Percentiles rank a stretch among this genome's conserved stretches.
phyloP scores from a whole-genome alignment of 768 basidiomycete genomes.

The Tricholomella constricta region DNA sequence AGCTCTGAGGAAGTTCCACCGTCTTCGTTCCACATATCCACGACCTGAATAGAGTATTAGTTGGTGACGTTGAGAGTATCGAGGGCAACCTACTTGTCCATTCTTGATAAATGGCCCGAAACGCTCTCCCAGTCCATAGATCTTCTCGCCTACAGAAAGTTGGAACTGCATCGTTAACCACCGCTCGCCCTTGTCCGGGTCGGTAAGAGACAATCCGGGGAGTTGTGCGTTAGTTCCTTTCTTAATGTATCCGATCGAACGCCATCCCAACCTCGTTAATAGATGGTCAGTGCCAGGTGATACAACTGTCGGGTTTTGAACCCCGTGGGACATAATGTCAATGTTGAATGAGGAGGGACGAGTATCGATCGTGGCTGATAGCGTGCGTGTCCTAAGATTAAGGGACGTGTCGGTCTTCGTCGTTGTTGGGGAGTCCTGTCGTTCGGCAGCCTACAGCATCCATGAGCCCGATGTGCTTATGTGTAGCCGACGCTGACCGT shows the following conservation, averaged over 20 bases:
- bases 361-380: slow-evolving; percentile 31
- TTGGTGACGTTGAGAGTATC: not conserved
- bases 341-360: slow-evolving; percentile 29
- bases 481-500: not conserved
- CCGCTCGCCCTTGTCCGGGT: slow-evolving; percentile 25
- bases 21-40: slow-evolving; percentile 49
- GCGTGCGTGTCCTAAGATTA: slow-evolving; percentile 21
- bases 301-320: slow-evolving; percentile 22
- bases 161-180: slow-evolving; percentile 38
- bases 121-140: slow-evolving; percentile 49
- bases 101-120: slow-evolving; percentile 52
- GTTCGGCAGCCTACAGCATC: slow-evolving; percentile 5
- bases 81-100: slow-evolving; percentile 29
- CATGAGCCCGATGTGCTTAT: not conserved
- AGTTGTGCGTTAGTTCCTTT: slow-evolving; percentile 21
- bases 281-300: slow-evolving; percentile 21
- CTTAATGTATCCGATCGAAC: slow-evolving; percentile 32
- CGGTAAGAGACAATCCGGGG: slow-evolving; percentile 21
- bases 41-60: slow-evolving; percentile 14
- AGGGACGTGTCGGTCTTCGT: slow-evolving; percentile 24
- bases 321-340: slow-evolving; percentile 27
- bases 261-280: slow-evolving; percentile 33
- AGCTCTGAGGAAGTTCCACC: slow-evolving; percentile 42
- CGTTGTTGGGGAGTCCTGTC: slow-evolving; percentile 19
- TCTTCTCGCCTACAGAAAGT: slow-evolving; percentile 42